Evolutionary conservation across 495 filamentous ascomycete species (phyloP), one percentile per base, ranked within the genome.

Genomic region (Talaromyces stipitatus): DNA sequence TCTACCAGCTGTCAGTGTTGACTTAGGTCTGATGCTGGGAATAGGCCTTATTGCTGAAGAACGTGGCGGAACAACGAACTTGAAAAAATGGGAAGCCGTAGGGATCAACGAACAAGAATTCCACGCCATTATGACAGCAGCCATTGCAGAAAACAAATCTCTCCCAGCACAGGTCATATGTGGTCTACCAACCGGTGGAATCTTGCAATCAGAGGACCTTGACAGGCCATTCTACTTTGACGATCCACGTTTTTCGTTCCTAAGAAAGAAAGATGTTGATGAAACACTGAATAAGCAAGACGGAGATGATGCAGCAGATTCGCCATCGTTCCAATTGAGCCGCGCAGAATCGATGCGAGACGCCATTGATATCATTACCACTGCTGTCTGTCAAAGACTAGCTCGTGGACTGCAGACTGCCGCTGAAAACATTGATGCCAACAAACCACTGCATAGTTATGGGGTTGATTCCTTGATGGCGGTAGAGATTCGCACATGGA

Each of bases 401-500:
- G 47, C 47, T n/a, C 18, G 54, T 5, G 20, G 61, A 7, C 67
- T 67, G n/a, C 60, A 75, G 50, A 55, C 55, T 2, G 58, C 66
- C 41, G 33, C 38, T 1, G 64, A 65, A 22, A 57, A 64, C 27
- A 36, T 68, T n/a, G 66, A 69, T 27, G 26, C 61, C 3, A 58
- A 29, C 3, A 58, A 61, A 52, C 58, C 64, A n/a, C 46, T 69
- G 32, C 38, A 56, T 2, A 30, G 14, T 4, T 78, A 78, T 61
- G 80, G 81, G 1, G 66, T 84, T 2, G 82, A 85, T 60, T 79
- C 74, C 0, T 64, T 84, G 7, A 66, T 80, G 55, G 81, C 79
- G 4, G 73, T 84, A 16, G 81, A 85, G 62, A 43, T 83, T 9
- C 70, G 81, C 0, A 80, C 76, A 55, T 82, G 74, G 72, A 69